phyloP scores from a whole-genome alignment of 257 asterid species.

The Solanum neorickii region DNA sequence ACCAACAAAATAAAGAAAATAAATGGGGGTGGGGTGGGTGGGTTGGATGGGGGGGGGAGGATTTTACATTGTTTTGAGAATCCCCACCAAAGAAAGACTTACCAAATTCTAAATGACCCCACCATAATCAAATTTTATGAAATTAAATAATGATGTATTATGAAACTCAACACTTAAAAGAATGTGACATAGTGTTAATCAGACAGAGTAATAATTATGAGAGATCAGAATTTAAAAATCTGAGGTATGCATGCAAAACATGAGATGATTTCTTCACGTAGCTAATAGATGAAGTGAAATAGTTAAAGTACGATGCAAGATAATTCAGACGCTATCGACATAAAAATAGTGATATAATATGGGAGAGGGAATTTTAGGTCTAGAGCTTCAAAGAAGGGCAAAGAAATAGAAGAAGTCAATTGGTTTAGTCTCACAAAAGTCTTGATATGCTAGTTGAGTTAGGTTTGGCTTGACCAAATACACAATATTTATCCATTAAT shows the following conservation, averaged over 20 bases:
- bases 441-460: slow-evolving; percentile 16
- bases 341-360: not conserved
- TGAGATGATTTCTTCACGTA: not conserved
- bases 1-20: not conserved
- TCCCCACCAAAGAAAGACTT: not conserved
- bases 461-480: slow-evolving; percentile 29
- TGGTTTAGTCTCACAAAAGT: slow-evolving; percentile 6
- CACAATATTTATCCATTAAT: not conserved
- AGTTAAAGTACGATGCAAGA: not conserved
- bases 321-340: not conserved
- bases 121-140: not conserved
- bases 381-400: not conserved
- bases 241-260: too few species aligned
- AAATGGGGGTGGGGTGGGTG: not conserved
- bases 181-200: not conserved
- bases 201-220: not conserved
- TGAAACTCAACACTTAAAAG: not conserved
- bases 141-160: not conserved
- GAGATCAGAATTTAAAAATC: not conserved
- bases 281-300: accelerated
- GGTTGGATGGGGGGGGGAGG: accelerated
- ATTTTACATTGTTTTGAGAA: not conserved
- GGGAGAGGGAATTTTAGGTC: not conserved
- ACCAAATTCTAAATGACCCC: not conserved
- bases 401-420: not conserved